phyloP scores from a whole-genome alignment of 306 rosid species.

The Castanea mollissima region DNA sequence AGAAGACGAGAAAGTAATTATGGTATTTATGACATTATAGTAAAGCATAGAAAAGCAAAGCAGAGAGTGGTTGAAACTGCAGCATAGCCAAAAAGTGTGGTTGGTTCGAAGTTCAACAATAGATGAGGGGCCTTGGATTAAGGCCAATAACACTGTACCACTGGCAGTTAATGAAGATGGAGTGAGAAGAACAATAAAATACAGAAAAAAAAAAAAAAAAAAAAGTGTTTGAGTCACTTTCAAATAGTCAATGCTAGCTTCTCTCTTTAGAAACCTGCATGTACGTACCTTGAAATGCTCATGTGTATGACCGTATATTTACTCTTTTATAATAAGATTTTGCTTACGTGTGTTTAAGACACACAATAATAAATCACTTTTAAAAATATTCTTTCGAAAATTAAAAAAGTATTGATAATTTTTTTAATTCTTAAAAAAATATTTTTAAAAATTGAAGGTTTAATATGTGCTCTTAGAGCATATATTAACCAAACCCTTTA shows the following conservation, averaged over 20 bases:
- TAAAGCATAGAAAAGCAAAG: neutral
- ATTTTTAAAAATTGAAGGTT: too few species aligned
- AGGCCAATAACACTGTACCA: neutral
- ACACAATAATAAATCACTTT: too few species aligned
- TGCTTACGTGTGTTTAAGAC: too few species aligned
- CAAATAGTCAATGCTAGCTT: neutral
- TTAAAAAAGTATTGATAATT: too few species aligned
- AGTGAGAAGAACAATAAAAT: neutral
- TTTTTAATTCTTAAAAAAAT: too few species aligned
- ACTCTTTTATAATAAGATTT: too few species aligned
- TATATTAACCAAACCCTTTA: too few species aligned
- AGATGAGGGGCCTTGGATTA: neutral
- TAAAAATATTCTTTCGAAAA: too few species aligned
- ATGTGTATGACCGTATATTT: neutral
- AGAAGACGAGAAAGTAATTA: constrained; percentile 1
- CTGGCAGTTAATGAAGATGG: neutral
- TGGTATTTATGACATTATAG: constrained; percentile 20
- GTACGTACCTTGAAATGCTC: neutral
- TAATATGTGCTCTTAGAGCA: too few species aligned
- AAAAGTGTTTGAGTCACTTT: neutral
- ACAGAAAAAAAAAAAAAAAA: neutral
- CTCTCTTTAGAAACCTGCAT: neutral
- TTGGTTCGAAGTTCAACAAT: constrained; percentile 1
- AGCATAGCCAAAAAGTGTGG: neutral
- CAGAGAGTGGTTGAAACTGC: constrained; percentile 23